phyloP scores from a whole-genome alignment of 768 basidiomycete genomes.

The Pisolithus sp. region DNA sequence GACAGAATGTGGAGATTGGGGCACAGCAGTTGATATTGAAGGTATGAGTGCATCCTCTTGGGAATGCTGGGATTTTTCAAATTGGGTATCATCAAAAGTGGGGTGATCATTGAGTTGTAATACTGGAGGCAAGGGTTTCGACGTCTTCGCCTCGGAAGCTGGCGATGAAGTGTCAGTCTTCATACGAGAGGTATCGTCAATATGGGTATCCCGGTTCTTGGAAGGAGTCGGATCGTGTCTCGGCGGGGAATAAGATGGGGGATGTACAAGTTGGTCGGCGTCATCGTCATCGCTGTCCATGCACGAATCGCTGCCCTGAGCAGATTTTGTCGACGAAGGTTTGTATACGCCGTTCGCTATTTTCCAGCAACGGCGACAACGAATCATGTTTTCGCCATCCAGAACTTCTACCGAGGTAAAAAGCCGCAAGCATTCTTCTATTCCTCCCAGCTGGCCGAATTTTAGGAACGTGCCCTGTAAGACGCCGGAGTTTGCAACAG shows the following conservation, averaged over 20 bases:
- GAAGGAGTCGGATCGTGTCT: constrained; percentile 26
- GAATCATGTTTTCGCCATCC: constrained; percentile 92
- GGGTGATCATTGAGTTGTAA: constrained; percentile 22
- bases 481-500: constrained; percentile 17
- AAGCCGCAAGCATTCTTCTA: constrained; percentile 76
- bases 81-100: constrained; percentile 15
- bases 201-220: constrained; percentile 27
- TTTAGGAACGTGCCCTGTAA: background rate
- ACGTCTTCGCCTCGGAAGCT: constrained; percentile 20
- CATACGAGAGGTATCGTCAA: constrained; percentile 19
- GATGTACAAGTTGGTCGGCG: constrained; percentile 17
- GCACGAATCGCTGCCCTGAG: constrained; percentile 24
- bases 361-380: constrained; percentile 93
- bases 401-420: constrained; percentile 93
- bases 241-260: constrained; percentile 9
- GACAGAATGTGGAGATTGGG: constrained; percentile 31
- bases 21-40: constrained; percentile 45
- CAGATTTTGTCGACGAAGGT: constrained; percentile 17
- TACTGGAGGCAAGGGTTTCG: constrained; percentile 21
- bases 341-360: constrained; percentile 63
- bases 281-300: constrained; percentile 28
- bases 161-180: constrained; percentile 5
- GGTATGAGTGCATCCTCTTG: constrained; percentile 47
- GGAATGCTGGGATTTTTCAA: constrained; percentile 13
- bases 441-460: constrained; percentile 36